These are phyloP conservation scores for Fomitopsis pinicola DNA, from an alignment of 1,284 basidiomycete species.

Conservation along the genomic window DNA sequence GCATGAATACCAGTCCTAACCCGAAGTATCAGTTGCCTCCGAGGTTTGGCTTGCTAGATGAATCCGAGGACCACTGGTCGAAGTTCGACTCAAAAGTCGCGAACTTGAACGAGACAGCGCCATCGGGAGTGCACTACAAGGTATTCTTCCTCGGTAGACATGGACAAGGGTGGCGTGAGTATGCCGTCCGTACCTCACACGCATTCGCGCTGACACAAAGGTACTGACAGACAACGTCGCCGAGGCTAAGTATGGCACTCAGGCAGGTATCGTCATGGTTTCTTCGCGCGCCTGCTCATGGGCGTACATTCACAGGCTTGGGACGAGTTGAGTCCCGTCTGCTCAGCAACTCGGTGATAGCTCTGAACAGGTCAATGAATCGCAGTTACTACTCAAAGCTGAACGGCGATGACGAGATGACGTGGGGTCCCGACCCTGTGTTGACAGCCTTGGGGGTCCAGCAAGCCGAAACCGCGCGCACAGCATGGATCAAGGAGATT, in stretches of 20 bases:
- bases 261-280: conserved; percentile 30
- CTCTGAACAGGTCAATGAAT: not conserved
- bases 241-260: conserved; percentile 64
- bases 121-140: conserved; percentile 45
- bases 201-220: not conserved
- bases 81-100: conserved; percentile 40
- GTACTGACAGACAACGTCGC: conserved; percentile 66
- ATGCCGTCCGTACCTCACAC: not conserved
- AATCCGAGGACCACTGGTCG: conserved; percentile 48
- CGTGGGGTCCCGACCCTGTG: conserved; percentile 81
- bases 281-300: conserved; percentile 3
- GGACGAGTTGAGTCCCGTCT: conserved; percentile 43
- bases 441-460: conserved; percentile 63
- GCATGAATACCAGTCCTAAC: not conserved
- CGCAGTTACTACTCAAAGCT: conserved; percentile 53
- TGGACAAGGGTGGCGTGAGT: conserved; percentile 68
- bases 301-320: conserved; percentile 35
- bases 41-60: conserved; percentile 59
- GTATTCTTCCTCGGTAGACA: conserved; percentile 67
- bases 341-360: not conserved
- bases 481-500: conserved; percentile 58
- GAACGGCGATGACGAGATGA: conserved; percentile 65
- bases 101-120: conserved; percentile 40
- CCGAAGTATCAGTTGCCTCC: conserved; percentile 42
- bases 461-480: conserved; percentile 57